Conservation (phyloP, 2,329 filamentous ascomycete genomes). For the Alternaria atra region DNA sequence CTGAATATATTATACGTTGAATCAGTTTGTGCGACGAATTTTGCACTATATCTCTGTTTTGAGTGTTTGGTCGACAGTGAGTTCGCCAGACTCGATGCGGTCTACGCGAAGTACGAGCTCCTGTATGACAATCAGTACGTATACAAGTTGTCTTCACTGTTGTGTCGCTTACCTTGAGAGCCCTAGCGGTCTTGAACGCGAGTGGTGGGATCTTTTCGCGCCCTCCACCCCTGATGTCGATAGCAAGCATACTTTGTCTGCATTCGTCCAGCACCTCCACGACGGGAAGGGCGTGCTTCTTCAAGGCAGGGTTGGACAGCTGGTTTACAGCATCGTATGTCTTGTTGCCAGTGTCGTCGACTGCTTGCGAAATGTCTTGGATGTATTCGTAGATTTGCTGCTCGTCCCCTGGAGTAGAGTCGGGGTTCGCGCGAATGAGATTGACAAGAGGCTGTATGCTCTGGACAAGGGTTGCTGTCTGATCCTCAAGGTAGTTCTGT, state of each 20-base stretch:
- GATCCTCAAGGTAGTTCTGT: conserved; percentile 81
- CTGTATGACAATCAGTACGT: conserved; percentile 33
- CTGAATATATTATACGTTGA: not conserved
- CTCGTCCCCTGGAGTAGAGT: conserved; percentile 42
- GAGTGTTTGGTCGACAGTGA: conserved; percentile 46
- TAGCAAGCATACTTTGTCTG: conserved; percentile 70
- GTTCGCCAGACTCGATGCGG: conserved; percentile 51
- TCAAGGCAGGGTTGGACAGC: conserved; percentile 61
- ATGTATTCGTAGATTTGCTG: conserved; percentile 72
- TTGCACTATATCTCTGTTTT: conserved; percentile 41
- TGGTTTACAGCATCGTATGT: conserved; percentile 63
- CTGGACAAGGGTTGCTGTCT: conserved; percentile 79
- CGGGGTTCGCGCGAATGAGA: conserved; percentile 64
- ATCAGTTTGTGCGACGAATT: not conserved
- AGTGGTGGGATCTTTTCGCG: conserved; percentile 76
- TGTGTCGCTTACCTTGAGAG: conserved; percentile 68
- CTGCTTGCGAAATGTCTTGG: conserved; percentile 72
- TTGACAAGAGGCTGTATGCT: conserved; percentile 83
- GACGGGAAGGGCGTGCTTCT: conserved; percentile 61
- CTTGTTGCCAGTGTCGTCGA: conserved; percentile 73
- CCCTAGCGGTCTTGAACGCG: conserved; percentile 85
- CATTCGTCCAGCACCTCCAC: conserved; percentile 68
- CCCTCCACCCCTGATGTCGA: conserved; percentile 67
- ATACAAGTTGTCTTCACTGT: not conserved
- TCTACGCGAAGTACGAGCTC: conserved; percentile 55